These are phyloP conservation scores for Marchantia polymorpha DNA, from an alignment of 225 moss, liverwort and hornwort species.

Conservation along the genomic window DNA sequence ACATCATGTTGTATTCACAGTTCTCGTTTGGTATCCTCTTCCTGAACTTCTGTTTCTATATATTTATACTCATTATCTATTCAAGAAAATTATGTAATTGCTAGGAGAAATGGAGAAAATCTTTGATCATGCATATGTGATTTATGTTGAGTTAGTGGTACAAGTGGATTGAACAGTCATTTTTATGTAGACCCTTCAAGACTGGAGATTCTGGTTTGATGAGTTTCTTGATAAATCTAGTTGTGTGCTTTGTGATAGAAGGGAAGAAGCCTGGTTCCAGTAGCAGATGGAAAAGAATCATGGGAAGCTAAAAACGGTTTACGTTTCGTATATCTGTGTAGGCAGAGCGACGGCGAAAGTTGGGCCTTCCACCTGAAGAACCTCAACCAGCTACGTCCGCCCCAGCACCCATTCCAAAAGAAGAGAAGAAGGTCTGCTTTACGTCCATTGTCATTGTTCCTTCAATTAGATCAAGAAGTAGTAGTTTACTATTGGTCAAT, in stretches of 20 bases:
- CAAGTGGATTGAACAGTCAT: too few species aligned
- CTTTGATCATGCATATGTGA: too few species aligned
- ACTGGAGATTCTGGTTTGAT: not conserved
- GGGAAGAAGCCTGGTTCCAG: not conserved
- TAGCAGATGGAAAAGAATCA: not conserved
- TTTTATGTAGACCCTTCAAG: too few species aligned
- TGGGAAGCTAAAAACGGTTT: constrained; percentile 4
- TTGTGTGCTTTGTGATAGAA: not conserved
- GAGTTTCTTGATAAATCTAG: not conserved
- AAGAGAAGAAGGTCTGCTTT: constrained; percentile 69
- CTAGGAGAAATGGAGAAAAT: too few species aligned
- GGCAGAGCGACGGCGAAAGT: constrained; percentile 91
- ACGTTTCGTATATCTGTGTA: constrained; percentile 29
- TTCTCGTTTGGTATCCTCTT: too few species aligned
- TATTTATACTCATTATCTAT: too few species aligned
- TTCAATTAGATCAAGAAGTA: not conserved
- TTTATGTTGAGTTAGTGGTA: too few species aligned
- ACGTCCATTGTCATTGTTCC: not conserved
- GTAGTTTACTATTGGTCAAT: not conserved
- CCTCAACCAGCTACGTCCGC: constrained; percentile 63
- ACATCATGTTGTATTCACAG: too few species aligned
- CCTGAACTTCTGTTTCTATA: too few species aligned
- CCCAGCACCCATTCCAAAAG: constrained; percentile 59
- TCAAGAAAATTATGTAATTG: too few species aligned
- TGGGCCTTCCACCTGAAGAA: constrained; percentile 91